phyloP scores from a whole-genome alignment of 176 grass and related monocot species.

The Oryza glumipatula region DNA sequence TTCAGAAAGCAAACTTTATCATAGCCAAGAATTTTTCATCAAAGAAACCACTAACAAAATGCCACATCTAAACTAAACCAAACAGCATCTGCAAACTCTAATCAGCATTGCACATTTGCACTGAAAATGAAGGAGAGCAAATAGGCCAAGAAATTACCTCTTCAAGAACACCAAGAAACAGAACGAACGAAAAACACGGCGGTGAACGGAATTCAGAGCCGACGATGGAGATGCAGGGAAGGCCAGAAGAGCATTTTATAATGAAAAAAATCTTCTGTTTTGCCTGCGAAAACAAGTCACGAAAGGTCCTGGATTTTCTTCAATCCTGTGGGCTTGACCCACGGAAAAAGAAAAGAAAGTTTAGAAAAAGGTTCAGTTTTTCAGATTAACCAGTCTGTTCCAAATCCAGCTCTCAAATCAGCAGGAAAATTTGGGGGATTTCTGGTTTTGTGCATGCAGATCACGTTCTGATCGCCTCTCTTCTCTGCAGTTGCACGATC shows the following conservation, averaged over 20 bases:
- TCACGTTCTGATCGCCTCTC: background rate
- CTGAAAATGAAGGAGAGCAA: background rate
- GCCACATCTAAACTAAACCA: background rate
- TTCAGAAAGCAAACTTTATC: background rate
- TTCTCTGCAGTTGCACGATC: background rate
- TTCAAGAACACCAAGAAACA: background rate
- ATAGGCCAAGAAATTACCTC: background rate
- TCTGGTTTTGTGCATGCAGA: conserved; percentile 27
- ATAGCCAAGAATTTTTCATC: background rate
- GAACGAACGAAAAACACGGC: background rate
- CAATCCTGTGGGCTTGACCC: background rate
- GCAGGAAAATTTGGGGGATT: background rate
- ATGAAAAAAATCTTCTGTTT: background rate
- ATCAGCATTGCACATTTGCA: conserved; percentile 27
- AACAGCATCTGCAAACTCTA: background rate
- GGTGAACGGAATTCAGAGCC: background rate
- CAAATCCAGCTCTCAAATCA: conserved; percentile 25
- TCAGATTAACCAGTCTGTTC: background rate
- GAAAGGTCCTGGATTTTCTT: conserved; percentile 17
- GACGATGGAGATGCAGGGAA: background rate
- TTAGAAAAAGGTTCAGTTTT: background rate
- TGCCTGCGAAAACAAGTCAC: conserved; percentile 37
- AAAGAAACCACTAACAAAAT: background rate
- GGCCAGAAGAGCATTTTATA: conserved; percentile 22
- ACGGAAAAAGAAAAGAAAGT: background rate